phyloP scores from a whole-genome alignment of 2,329 filamentous ascomycete genomes.

The Aphanocladium album region DNA sequence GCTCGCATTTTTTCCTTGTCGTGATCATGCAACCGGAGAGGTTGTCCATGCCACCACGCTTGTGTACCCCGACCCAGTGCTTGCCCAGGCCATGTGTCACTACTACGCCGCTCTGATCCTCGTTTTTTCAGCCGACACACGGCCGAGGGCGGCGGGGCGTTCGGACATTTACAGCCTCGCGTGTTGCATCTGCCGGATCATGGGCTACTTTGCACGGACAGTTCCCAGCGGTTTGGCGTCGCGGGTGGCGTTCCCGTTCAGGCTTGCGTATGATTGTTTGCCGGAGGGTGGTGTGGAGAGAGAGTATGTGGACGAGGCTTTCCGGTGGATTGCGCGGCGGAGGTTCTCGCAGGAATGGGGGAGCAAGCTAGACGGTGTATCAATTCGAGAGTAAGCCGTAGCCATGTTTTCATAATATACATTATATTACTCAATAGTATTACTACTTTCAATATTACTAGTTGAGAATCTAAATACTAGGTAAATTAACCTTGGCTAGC shows the following conservation, averaged over 20 bases:
- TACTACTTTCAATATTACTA: too few relatives aligned
- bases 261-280: slow-evolving; percentile 1
- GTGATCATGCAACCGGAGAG: neutral
- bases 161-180: neutral
- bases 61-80: neutral
- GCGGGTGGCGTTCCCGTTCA: neutral
- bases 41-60: neutral
- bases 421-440: too few relatives aligned
- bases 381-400: neutral
- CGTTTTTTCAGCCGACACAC: neutral
- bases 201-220: neutral
- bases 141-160: neutral
- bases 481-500: too few relatives aligned
- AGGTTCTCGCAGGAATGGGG: neutral
- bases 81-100: neutral
- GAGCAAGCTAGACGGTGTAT: neutral
- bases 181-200: neutral
- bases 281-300: neutral
- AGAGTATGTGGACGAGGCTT: neutral
- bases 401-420: neutral
- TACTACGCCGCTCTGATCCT: neutral
- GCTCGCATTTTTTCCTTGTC: neutral
- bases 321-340: neutral
- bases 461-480: too few relatives aligned
- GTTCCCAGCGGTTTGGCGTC: neutral